phyloP scores from a whole-genome alignment of 768 basidiomycete species.

The Tylopilus balloui region DNA sequence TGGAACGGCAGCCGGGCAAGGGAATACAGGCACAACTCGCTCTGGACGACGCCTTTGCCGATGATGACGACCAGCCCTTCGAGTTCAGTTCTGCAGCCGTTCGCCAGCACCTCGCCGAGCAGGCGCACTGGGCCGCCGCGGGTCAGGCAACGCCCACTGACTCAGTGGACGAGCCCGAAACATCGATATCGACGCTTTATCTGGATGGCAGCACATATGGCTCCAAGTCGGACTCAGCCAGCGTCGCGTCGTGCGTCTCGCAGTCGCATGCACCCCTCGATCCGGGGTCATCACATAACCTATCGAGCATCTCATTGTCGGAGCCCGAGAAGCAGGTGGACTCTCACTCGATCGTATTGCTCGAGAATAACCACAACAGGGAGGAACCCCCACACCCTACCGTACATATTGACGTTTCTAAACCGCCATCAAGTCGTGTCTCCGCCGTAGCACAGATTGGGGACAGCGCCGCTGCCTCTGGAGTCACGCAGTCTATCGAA shows the following conservation, averaged over 20 bases:
- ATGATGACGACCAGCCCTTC: slow-evolving; percentile 44
- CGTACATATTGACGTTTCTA: slow-evolving; percentile 44
- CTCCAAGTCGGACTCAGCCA: slow-evolving; percentile 16
- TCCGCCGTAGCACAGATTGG: slow-evolving; percentile 7
- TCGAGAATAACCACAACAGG: slow-evolving; percentile 1
- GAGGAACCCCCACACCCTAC: slow-evolving; percentile 33
- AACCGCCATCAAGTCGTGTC: slow-evolving; percentile 31
- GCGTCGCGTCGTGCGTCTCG: slow-evolving; percentile 18
- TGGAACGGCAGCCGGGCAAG: slow-evolving; percentile 27
- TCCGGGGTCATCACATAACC: slow-evolving; percentile 11
- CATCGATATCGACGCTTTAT: slow-evolving; percentile 56
- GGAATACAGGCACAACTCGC: slow-evolving; percentile 29
- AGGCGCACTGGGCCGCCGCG: slow-evolving; percentile 34
- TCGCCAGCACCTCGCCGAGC: slow-evolving; percentile 56
- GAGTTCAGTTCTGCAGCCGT: slow-evolving; percentile 60
- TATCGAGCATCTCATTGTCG: slow-evolving; percentile 26
- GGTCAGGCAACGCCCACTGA: slow-evolving; percentile 30
- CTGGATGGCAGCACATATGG: slow-evolving; percentile 37
- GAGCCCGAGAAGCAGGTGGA: slow-evolving; percentile 1
- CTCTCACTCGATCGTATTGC: background rate
- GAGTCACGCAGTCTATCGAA: background rate
- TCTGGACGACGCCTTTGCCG: slow-evolving; percentile 69
- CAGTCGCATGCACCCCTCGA: slow-evolving; percentile 21
- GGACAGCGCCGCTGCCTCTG: background rate
- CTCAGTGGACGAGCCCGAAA: slow-evolving; percentile 34